phyloP scores from a whole-genome alignment of 176 grass and related monocot genomes.

The Phragmites australis region DNA sequence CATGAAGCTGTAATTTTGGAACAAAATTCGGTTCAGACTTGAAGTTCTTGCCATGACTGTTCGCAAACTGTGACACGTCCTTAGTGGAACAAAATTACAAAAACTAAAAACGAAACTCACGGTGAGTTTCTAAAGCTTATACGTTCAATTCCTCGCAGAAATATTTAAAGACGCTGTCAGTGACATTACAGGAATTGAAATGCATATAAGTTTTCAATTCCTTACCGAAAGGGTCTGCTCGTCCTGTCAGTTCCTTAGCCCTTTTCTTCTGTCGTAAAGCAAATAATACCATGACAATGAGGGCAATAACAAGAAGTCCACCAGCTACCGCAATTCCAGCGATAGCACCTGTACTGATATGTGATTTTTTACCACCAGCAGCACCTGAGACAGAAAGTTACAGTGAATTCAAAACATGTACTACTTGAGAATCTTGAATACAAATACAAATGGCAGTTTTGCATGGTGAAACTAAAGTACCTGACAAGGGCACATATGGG shows the following conservation, averaged over 20 bases:
- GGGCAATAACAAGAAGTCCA: slow-evolving; percentile 63
- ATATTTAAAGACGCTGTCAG: not conserved
- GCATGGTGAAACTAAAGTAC: slow-evolving; percentile 39
- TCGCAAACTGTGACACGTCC: not conserved
- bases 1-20: slow-evolving; percentile 51
- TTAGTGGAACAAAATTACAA: not conserved
- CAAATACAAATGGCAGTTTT: not conserved
- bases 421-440: too few species aligned
- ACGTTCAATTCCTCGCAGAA: not conserved
- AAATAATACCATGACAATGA: slow-evolving; percentile 63
- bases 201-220: not conserved
- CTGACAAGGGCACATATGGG: slow-evolving; percentile 42
- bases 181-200: slow-evolving; percentile 11
- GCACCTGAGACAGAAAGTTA: slow-evolving; percentile 39
- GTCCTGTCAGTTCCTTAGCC: slow-evolving; percentile 37
- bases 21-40: slow-evolving; percentile 21
- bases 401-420: slow-evolving; percentile 25
- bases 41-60: not conserved
- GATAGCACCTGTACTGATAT: slow-evolving; percentile 55
- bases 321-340: slow-evolving; percentile 70
- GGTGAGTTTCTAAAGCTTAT: not conserved
- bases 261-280: slow-evolving; percentile 66
- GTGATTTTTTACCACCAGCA: slow-evolving; percentile 31
- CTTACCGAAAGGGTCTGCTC: slow-evolving; percentile 77
- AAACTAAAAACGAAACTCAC: not conserved